Evolutionary conservation across 192 early-diverging fungal genomes (phyloP).

Genomic region (Gamsiella multidivaricata): DNA sequence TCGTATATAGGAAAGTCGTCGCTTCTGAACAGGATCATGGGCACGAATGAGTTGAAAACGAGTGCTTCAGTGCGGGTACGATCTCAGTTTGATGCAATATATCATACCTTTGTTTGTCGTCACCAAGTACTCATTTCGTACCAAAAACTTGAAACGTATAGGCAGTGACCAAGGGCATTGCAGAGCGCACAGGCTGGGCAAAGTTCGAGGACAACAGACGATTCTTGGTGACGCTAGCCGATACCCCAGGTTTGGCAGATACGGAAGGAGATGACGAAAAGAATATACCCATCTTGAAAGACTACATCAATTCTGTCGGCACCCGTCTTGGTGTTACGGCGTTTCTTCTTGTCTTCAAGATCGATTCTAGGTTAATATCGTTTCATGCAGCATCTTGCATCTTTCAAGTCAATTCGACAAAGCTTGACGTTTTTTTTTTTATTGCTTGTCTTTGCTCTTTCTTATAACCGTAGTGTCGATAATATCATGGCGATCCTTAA

Average conservation of each 20-base stretch:
- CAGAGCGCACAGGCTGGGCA: conserved; percentile 46
- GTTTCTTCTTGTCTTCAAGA: conserved; percentile 49
- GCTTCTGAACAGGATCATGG: conserved; percentile 42
- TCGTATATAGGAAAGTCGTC: conserved; percentile 44
- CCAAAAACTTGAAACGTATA: background rate
- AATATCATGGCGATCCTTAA: conserved; percentile 43
- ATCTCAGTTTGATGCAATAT: background rate
- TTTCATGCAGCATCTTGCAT: background rate
- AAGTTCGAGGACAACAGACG: conserved; percentile 46
- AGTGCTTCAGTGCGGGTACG: conserved; percentile 46
- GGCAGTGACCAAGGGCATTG: conserved; percentile 50
- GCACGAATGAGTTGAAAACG: conserved; percentile 39
- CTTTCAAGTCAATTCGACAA: too few species aligned
- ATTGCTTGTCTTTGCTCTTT: background rate
- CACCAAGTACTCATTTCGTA: background rate
- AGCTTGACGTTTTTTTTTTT: too few species aligned
- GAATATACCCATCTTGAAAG: conserved; percentile 49
- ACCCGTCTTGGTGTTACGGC: conserved; percentile 39
- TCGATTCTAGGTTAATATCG: conserved; percentile 28
- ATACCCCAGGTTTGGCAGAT: conserved; percentile 47
- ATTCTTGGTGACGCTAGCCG: conserved; percentile 32
- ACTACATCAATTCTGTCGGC: conserved; percentile 40
- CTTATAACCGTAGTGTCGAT: conserved; percentile 17
- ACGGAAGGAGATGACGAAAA: conserved; percentile 50
- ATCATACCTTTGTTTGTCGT: too few species aligned